Evolutionary conservation across 306 rosid genomes (phyloP).

Genomic region (Ochetophila trinervis): DNA sequence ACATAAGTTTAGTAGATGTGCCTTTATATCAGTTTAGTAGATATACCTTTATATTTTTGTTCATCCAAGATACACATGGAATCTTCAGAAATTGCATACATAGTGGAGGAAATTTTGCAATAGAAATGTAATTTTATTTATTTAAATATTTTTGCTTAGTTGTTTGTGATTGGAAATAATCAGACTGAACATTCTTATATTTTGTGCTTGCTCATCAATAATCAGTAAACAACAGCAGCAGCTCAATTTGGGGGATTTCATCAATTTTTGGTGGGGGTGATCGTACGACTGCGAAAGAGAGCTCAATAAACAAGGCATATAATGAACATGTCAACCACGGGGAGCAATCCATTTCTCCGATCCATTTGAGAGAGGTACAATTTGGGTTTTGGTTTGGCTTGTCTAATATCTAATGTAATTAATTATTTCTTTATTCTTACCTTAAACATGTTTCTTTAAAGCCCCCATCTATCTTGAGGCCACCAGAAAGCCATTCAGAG

Average conservation of each 20-base stretch:
- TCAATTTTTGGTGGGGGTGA: conserved; percentile 84
- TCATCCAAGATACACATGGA: too few species aligned
- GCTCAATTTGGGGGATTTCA: conserved; percentile 87
- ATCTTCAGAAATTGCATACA: too few species aligned
- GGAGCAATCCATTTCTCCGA: conserved; percentile 73
- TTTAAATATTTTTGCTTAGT: neutral
- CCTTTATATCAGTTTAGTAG: too few species aligned
- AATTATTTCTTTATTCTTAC: neutral
- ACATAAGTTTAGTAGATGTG: too few species aligned
- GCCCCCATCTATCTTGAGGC: conserved; percentile 94
- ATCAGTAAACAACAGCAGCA: conserved; percentile 56
- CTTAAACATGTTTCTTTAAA: conserved; percentile 33
- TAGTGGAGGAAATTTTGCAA: too few species aligned
- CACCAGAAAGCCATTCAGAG: conserved; percentile 78
- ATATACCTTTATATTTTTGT: too few species aligned
- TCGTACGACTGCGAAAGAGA: conserved; percentile 59
- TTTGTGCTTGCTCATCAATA: conserved; percentile 17
- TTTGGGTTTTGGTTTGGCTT: conserved; percentile 11
- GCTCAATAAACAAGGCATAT: conserved; percentile 37
- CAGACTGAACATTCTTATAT: conserved; percentile 6
- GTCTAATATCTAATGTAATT: conserved; percentile 2
- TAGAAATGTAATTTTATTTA: too few species aligned
- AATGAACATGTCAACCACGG: conserved; percentile 53
- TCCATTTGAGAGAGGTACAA: conserved; percentile 83
- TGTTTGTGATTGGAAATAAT: neutral